Base-by-base conservation (phyloP, 495 filamentous ascomycete species). In the Echria macrotheca region DNA sequence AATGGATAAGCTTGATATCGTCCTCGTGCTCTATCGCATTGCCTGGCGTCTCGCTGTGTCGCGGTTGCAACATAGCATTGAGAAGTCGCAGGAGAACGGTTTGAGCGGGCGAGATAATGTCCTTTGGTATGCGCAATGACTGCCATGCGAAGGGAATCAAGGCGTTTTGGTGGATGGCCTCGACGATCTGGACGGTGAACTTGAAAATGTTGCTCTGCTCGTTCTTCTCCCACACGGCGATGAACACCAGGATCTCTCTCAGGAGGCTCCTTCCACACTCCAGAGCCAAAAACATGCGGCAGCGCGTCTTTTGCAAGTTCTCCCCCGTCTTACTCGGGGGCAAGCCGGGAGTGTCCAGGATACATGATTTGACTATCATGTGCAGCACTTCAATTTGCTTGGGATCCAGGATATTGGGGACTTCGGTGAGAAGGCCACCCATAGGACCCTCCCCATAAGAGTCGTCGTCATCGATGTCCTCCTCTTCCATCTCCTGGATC, bases 51-150 rank as follows among this genome's bases (percentile, higher is more conserved):
- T 81, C 73, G 72, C 80, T 69, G 70, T 87, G 70, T 15, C 73
- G 66, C 18, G 81, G 73, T 25, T 88, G 81, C 68, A 93, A 94
- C 61, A 96, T 88, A 61, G 88, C 84, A 12, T 88, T 94, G 33
- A 96, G 76, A 4, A 95, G 79, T 51, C 91, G 87, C 42, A 96
- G 81, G 2, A 96, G 82, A 29, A 96, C 88, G 0, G 90, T 90
- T 65, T 96, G 91, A 0, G 89, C 89, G 2, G 91, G 91, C 9
- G 87, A 94, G 36, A 96, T 93, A 47, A 96, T 95, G 56, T 96
- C 91, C 68, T 96, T 96, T 4, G 85, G 82, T 50, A 94, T 91
- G 40, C 86, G 79, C 48, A 96, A 84, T n/a, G 87, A 83, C 49
- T 87, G 84, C 73, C 91, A 96, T 1, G 90, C 84, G 59, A 85